These are phyloP conservation scores for Dothistroma septosporum DNA, from an alignment of 2,329 filamentous ascomycete species.

Conservation along the genomic window DNA sequence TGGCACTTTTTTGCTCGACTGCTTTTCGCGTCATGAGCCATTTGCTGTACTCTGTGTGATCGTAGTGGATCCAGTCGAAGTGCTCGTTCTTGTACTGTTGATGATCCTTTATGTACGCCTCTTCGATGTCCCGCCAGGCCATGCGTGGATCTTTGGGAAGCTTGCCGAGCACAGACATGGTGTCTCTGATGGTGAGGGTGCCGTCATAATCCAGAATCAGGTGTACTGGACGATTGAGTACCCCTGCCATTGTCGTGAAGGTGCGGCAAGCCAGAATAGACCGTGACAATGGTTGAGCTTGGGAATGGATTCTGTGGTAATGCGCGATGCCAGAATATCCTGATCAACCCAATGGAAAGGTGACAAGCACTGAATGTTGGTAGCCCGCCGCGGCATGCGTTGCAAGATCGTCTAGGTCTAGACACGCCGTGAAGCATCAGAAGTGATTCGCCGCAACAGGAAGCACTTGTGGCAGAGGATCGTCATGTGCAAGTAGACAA, in stretches of 20 bases:
- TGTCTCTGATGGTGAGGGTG: slow-evolving; percentile 45
- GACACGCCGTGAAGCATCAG: background rate
- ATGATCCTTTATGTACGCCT: slow-evolving; percentile 43
- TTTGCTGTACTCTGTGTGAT: slow-evolving; percentile 35
- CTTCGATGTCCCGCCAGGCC: slow-evolving; percentile 36
- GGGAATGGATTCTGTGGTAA: background rate
- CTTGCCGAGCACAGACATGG: slow-evolving; percentile 40
- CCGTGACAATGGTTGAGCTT: background rate
- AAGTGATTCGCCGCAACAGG: background rate
- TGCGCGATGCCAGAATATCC: background rate
- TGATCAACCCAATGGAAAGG: background rate
- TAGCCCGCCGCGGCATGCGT: background rate
- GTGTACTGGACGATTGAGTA: slow-evolving; percentile 16
- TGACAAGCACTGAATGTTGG: background rate
- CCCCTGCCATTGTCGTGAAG: slow-evolving; percentile 8
- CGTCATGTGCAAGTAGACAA: background rate
- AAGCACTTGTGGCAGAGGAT: background rate
- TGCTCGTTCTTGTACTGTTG: slow-evolving; percentile 31
- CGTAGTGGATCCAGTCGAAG: slow-evolving; percentile 26
- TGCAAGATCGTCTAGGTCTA: background rate
- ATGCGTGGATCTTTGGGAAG: slow-evolving; percentile 33
- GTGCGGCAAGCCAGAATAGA: background rate
- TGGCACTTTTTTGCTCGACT: slow-evolving; percentile 41
- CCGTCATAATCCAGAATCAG: slow-evolving; percentile 47
- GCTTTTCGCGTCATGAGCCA: slow-evolving; percentile 37